A percentile compares a stretch with the other conserved stretches of the same genome.
These are phyloP conservation scores for Amphichorda felina DNA, from an alignment of 2,329 filamentous ascomycete species.

Conservation along the genomic window DNA sequence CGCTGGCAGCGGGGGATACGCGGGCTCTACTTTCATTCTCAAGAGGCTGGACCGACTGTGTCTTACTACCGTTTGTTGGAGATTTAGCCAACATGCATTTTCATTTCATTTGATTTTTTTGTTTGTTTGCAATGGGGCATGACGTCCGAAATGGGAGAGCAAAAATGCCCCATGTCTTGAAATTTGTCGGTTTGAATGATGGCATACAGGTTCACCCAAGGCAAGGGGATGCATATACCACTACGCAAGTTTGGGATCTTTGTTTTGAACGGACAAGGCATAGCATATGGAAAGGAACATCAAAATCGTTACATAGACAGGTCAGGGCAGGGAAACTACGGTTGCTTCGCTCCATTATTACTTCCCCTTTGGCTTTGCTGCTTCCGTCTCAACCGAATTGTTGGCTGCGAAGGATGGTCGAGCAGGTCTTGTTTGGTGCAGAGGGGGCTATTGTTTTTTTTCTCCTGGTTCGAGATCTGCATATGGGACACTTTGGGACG, in stretches of 20 bases:
- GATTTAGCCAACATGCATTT: constrained; percentile 1
- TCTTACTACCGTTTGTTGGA: not conserved
- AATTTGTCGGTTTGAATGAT: too few relatives aligned
- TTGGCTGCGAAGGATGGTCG: too few relatives aligned
- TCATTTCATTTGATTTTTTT: constrained; percentile 1
- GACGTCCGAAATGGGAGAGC: not conserved
- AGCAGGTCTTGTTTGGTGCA: too few relatives aligned
- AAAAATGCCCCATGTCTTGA: constrained; percentile 1
- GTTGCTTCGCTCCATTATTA: too few relatives aligned
- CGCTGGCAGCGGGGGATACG: not conserved
- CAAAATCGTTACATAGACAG: constrained; percentile 1
- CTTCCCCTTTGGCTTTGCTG: constrained; percentile 5
- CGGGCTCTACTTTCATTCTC: not conserved
- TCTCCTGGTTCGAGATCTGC: not conserved
- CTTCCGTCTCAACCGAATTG: too few relatives aligned
- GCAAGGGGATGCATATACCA: not conserved
- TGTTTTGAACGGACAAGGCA: not conserved
- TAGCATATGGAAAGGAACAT: not conserved
- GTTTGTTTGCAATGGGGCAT: constrained; percentile 3
- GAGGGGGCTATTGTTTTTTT: too few relatives aligned
- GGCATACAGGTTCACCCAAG: too few relatives aligned
- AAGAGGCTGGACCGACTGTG: not conserved
- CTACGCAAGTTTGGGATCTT: not conserved
- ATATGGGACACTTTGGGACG: not conserved
- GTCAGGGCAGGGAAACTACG: not conserved